Evolutionary conservation across 768 basidiomycete genomes (phyloP).

Genomic region (Tricholoma sp.): DNA sequence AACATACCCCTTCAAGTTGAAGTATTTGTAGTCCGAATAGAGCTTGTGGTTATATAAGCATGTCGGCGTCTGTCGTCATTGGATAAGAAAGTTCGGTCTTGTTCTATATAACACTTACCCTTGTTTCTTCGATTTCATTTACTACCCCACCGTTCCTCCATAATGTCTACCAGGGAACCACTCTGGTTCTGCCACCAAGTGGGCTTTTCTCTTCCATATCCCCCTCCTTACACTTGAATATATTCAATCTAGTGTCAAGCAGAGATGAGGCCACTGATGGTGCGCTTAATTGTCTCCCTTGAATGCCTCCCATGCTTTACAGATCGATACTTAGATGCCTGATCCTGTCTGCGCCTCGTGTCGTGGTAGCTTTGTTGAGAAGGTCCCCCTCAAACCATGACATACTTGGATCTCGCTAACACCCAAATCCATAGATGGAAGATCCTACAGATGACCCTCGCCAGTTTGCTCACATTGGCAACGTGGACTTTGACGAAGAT

Average conservation of each 20-base stretch:
- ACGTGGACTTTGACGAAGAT: conserved; percentile 22
- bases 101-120: not conserved
- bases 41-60: not conserved
- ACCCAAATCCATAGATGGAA: conserved; percentile 52
- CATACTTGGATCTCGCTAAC: conserved; percentile 8
- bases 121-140: conserved; percentile 9
- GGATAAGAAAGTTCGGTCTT: not conserved
- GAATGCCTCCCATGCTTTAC: conserved; percentile 1
- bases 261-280: conserved; percentile 88
- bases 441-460: conserved; percentile 74
- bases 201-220: conserved; percentile 9
- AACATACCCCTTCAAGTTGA: conserved; percentile 10
- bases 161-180: conserved; percentile 68
- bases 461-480: conserved; percentile 41
- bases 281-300: conserved; percentile 24
- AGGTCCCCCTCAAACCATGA: conserved; percentile 33
- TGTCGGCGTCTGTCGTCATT: conserved; percentile 9
- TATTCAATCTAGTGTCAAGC: conserved; percentile 63
- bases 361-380: conserved; percentile 78
- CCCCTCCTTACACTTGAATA: not conserved
- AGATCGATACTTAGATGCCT: conserved; percentile 48
- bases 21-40: too few species aligned
- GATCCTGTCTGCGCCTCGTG: conserved; percentile 84
- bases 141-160: conserved; percentile 1
- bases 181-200: conserved; percentile 81